Base-by-base conservation (phyloP, 2,329 filamentous ascomycete species). In the Thelonectria rubi region DNA sequence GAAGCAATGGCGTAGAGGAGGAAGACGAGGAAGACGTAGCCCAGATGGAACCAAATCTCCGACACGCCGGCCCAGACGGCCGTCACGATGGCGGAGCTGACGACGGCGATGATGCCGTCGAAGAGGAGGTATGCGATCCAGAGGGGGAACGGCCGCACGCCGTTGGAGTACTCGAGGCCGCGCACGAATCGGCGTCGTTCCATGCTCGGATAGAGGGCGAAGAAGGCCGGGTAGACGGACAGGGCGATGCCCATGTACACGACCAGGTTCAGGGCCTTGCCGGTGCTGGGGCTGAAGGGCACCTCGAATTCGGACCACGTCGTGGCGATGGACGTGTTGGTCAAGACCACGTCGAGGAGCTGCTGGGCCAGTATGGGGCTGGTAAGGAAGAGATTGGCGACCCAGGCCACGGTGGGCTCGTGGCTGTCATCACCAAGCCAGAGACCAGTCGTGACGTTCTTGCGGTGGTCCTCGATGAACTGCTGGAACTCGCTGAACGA, bases 81-180 rank as follows among this genome's bases (percentile, higher is more conserved):
- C 20, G 88, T 86, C 9, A 86, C 83, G 10, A 95, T 70, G 8
- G 88, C 87, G 18, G 89, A 88, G 24, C 88, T 85, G 14, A 74
- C 57, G 14, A 96, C 73, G 1, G 93, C 88, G 58, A 96, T 88
- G 45, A 86, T 74, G 65, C 94, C 93, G 77, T 97, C 94, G 72
- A 97, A 97, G 0, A 82, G 72, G 1, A 91, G 82, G 72, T 97
- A 96, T 1, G 94, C 92, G 5, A 92, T 77, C 94, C 94, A 97
- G 2, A 97, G 81, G 1, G 93, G 92, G 9, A 91, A 81, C 0
- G 91, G 89, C 12, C 91, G 84, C 26, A 97, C 93, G 48, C 94
- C 94, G 72, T 97, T 97, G 55, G 92, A 96, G 77, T 97, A 97
- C 75, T 97, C 90, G 30, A 97, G 81, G 15, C 91, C 91, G 53